These are phyloP conservation scores for Pseudofabraea citricarpa DNA, from an alignment of 2,329 filamentous ascomycete species.

Conservation along the genomic window DNA sequence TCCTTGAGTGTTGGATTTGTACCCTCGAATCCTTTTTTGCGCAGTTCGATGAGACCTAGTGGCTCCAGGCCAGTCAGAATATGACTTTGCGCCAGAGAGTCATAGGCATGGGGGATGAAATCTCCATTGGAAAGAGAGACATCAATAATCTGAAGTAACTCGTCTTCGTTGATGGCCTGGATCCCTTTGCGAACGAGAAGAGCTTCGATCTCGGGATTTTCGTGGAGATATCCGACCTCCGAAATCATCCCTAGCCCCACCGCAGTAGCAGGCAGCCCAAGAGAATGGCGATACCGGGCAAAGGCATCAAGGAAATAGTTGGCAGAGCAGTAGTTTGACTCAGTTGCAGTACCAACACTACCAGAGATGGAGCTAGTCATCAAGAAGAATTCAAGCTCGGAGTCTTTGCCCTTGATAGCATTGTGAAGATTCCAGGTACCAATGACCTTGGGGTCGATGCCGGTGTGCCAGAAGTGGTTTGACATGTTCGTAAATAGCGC, in stretches of 20 bases:
- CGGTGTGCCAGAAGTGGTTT: slow-evolving; percentile 26
- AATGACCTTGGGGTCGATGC: neutral
- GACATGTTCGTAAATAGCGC: slow-evolving; percentile 29
- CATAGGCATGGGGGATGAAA: neutral
- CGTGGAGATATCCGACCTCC: neutral
- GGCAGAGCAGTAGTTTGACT: neutral
- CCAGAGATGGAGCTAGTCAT: neutral
- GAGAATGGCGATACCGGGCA: slow-evolving; percentile 29
- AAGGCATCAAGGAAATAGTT: slow-evolving; percentile 30
- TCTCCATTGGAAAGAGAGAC: neutral
- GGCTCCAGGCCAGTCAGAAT: slow-evolving; percentile 6
- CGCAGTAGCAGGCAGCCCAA: slow-evolving; percentile 36
- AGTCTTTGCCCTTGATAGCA: neutral
- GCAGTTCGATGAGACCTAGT: neutral
- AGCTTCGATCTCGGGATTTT: neutral
- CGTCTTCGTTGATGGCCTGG: neutral
- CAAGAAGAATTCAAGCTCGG: slow-evolving; percentile 1
- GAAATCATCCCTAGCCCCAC: slow-evolving; percentile 40
- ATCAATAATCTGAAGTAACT: neutral
- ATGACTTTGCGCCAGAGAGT: neutral
- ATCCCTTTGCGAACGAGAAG: neutral
- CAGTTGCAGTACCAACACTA: neutral
- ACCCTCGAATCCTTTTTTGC: slow-evolving; percentile 4
- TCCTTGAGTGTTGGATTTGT: slow-evolving; percentile 4
- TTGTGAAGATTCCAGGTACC: neutral